Evolutionary conservation across 768 basidiomycete genomes (phyloP), one percentile per base, ranked within the genome.

Genomic region (Mycena kentingensis): DNA sequence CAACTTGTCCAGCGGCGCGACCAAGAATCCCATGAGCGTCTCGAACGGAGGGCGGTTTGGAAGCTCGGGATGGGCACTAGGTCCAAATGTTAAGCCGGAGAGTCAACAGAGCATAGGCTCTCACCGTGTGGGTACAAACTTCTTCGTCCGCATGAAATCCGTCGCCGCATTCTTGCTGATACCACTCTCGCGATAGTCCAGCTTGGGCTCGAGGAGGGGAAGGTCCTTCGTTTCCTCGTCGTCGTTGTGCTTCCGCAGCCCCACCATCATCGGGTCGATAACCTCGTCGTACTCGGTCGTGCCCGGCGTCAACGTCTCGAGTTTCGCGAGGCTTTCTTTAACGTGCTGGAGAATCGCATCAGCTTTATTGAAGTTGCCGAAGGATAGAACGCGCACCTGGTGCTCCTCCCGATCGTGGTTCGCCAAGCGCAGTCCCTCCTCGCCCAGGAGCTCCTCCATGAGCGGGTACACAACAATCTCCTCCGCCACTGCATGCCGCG

Each of bases 381-480:
- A 24, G 13, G 37, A 44, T n/a, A 18, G 7, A 25, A 38, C 12
- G 44, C 68, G 5, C 52, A 82, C 82, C 65, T 77, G 74, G 57
- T 87, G 85, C 29, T 85, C 82, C 16, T 61, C 70, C 12, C 82
- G 73, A 62, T 86, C 84, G 27, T 79, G 67, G 54, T 82, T 75
- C 0, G 83, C 77, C 16, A 85, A 73, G 36, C 74, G 48, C 39
- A 65, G 63, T 4, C 83, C 85, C 56, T 79, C 62, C 2, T 67
- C 67, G 5, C 83, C 83, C 49, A 85, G 75, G 48, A 79, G 70
- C 52, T 76, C 70, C 60, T 84, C 82, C 73, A 84, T 77, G 39
- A 83, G 71, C 13, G 83, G 84, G 58, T 85, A 85, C 1, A 84
- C 78, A 31, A 86, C 71, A 32, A 85, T 75, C 63, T 87, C 84